Evolutionary conservation across 1,139 yeast species (phyloP).

Genomic region (Debaryomyces singareniensis): DNA sequence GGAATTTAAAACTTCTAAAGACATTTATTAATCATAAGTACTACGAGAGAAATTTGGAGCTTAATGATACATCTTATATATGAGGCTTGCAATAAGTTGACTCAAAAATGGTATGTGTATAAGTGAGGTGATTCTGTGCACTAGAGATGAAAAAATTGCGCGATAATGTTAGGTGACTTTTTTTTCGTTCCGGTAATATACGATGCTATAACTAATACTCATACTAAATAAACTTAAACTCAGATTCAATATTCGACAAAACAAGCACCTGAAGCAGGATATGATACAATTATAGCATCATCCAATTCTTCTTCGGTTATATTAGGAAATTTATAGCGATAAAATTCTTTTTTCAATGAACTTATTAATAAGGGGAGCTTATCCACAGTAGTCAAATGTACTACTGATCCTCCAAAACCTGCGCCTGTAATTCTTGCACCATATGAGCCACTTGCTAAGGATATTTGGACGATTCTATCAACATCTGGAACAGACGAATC

Average conservation of each 20-base stretch:
- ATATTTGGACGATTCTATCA: constrained; percentile 48
- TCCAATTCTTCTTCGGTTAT: constrained; percentile 38
- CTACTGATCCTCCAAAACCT: constrained; percentile 77
- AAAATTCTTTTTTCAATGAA: constrained; percentile 47
- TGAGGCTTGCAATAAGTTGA: no score
- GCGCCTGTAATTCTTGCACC: constrained; percentile 77
- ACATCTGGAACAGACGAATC: constrained; percentile 53
- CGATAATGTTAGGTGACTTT: background rate
- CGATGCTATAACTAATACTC: background rate
- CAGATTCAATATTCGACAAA: constrained; percentile 15
- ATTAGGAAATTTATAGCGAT: constrained; percentile 41
- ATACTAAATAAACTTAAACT: background rate
- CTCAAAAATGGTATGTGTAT: background rate
- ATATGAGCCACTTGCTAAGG: constrained; percentile 48
- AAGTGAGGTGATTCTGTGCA: background rate
- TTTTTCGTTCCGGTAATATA: background rate
- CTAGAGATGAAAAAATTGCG: no score
- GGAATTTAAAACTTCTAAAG: no score
- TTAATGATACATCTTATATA: no score
- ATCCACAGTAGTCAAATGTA: constrained; percentile 51
- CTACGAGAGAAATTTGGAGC: no score
- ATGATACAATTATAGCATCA: constrained; percentile 51
- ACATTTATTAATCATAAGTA: no score
- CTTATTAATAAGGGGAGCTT: constrained; percentile 36
- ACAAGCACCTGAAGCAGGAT: constrained; percentile 58